Percentiles rank a stretch among this genome's conserved stretches.
These are phyloP conservation scores for Amesomyces nigricolor DNA, from an alignment of 2,329 filamentous ascomycete species.

Conservation along the genomic window DNA sequence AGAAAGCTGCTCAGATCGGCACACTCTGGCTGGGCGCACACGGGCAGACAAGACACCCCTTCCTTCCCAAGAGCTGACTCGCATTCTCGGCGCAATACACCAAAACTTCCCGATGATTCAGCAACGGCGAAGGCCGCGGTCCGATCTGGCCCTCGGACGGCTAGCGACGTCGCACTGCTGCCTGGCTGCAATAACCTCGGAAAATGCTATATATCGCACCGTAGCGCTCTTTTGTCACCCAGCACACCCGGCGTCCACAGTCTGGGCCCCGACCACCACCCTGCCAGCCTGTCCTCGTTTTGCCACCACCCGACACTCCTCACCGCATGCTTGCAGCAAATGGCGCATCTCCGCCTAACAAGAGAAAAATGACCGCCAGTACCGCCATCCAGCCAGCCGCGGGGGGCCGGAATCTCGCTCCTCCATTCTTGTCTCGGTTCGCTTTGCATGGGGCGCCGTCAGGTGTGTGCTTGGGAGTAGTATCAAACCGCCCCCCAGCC, in stretches of 20 bases:
- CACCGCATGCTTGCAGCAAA: conserved; percentile 23
- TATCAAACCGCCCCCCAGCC: not conserved
- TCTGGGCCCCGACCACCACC: not conserved
- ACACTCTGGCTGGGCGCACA: not conserved
- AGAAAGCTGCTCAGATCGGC: not conserved
- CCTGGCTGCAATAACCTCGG: conserved; percentile 8
- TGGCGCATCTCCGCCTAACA: conserved; percentile 8
- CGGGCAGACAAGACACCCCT: not conserved
- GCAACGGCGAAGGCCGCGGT: not conserved
- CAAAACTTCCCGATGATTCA: not conserved
- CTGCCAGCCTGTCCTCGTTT: conserved; percentile 3
- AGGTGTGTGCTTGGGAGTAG: not conserved
- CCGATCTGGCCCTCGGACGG: conserved; percentile 1
- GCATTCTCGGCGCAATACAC: not conserved
- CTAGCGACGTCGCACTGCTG: conserved; percentile 13
- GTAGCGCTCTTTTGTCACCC: conserved; percentile 9
- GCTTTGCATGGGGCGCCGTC: not conserved
- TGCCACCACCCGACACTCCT: conserved; percentile 14
- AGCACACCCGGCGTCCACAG: not conserved
- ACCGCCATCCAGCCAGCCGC: not conserved
- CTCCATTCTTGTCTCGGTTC: not conserved
- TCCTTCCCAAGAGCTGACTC: not conserved
- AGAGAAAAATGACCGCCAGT: not conserved
- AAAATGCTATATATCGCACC: conserved; percentile 17
- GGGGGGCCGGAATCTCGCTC: not conserved